Percentiles rank a stretch among this genome's conserved stretches.
These are phyloP conservation scores for Sordariomycetes sp. DNA, from an alignment of 2,329 filamentous ascomycete genomes.

Conservation along the genomic window DNA sequence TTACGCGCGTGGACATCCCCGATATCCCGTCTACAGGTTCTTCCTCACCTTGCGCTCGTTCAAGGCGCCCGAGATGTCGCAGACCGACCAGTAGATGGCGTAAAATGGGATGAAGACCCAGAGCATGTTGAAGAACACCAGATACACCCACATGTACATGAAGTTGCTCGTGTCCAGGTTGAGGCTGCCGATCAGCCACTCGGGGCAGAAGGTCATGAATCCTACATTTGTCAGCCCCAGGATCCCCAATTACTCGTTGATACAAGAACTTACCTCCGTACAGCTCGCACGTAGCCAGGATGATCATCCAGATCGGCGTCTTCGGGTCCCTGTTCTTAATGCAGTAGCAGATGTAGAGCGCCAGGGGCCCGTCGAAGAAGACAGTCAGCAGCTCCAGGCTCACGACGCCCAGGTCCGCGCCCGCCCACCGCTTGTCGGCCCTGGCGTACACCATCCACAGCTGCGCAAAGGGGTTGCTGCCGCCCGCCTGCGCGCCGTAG, in stretches of 20 bases:
- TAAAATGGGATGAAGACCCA: slow-evolving; percentile 59
- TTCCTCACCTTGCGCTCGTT: slow-evolving; percentile 19
- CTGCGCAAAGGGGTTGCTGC: slow-evolving; percentile 43
- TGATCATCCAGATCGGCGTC: slow-evolving; percentile 52
- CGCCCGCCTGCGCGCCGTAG: slow-evolving; percentile 49
- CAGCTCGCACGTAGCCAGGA: slow-evolving; percentile 56
- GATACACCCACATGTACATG: slow-evolving; percentile 59
- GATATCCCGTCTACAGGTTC: slow-evolving; percentile 10
- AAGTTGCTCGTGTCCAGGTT: slow-evolving; percentile 59
- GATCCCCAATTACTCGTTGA: neutral
- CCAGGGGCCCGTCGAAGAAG: slow-evolving; percentile 50
- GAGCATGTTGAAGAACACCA: slow-evolving; percentile 60
- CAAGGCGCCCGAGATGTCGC: slow-evolving; percentile 47
- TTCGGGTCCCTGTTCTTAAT: slow-evolving; percentile 44
- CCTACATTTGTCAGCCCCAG: slow-evolving; percentile 26
- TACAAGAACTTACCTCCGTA: slow-evolving; percentile 43
- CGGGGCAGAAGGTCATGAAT: slow-evolving; percentile 64
- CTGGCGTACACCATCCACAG: slow-evolving; percentile 63
- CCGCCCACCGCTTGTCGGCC: slow-evolving; percentile 55
- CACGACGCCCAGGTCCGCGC: slow-evolving; percentile 52
- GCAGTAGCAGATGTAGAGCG: slow-evolving; percentile 50
- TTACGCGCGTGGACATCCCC: neutral
- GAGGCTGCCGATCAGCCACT: slow-evolving; percentile 54
- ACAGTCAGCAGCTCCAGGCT: slow-evolving; percentile 59
- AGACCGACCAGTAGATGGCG: slow-evolving; percentile 43